phyloP scores from a whole-genome alignment of 306 rosid genomes.

The Fagus sylvatica region DNA sequence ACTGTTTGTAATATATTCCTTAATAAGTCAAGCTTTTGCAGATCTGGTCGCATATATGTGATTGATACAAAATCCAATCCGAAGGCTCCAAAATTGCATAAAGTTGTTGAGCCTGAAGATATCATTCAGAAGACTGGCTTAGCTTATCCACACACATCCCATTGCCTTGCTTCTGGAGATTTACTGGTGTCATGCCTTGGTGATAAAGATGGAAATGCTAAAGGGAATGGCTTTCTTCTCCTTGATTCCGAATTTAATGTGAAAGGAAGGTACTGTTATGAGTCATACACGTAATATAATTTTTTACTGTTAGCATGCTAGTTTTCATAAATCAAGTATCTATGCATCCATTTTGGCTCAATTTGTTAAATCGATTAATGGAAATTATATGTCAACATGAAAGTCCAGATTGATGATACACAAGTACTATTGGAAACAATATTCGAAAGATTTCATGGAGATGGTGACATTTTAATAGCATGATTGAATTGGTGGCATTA shows the following conservation, averaged over 20 bases:
- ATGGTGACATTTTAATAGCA: background rate
- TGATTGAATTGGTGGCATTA: background rate
- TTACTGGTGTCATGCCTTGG: conserved; percentile 87
- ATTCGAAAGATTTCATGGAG: background rate
- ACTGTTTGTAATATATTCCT: background rate
- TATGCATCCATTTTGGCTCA: background rate
- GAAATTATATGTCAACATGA: background rate
- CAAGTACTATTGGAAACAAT: background rate
- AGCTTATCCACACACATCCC: conserved; percentile 94
- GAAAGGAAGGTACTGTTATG: conserved; percentile 74
- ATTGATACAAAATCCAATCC: conserved; percentile 81
- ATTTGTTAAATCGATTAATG: background rate
- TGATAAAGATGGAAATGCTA: conserved; percentile 86
- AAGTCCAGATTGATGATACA: background rate
- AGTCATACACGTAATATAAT: conserved; percentile 1
- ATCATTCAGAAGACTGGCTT: conserved; percentile 74
- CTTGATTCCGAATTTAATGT: conserved; percentile 93
- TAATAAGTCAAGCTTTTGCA: conserved; percentile 31
- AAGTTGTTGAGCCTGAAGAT: conserved; percentile 71
- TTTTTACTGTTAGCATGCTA: background rate
- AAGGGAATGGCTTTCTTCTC: conserved; percentile 89
- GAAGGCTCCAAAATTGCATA: conserved; percentile 78
- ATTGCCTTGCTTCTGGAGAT: conserved; percentile 98
- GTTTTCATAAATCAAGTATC: background rate
- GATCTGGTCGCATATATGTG: conserved; percentile 85